These are phyloP conservation scores for Myrmaecium sp. DNA, from an alignment of 2,329 filamentous ascomycete species.

Conservation along the genomic window DNA sequence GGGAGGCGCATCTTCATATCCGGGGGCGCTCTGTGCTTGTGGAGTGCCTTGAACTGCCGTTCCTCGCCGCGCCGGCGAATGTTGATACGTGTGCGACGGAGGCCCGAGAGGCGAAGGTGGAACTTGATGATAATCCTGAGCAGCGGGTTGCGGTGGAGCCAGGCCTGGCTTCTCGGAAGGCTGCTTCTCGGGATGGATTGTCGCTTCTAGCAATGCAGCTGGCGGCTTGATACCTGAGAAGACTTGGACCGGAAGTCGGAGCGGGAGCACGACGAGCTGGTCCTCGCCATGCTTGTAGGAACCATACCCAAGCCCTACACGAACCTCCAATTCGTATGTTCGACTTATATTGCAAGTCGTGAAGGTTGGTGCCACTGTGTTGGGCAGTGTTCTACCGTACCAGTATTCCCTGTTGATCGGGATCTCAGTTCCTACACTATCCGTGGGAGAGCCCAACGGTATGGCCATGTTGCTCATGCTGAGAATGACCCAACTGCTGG, in stretches of 20 bases:
- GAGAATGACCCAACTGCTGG: conserved; percentile 57
- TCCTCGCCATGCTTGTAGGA: conserved; percentile 37
- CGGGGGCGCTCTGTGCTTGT: conserved; percentile 20
- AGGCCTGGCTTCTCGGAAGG: neutral
- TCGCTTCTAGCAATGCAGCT: conserved; percentile 53
- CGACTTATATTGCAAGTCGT: conserved; percentile 74
- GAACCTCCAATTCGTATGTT: conserved; percentile 68
- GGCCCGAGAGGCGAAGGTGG: neutral
- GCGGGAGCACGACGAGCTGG: conserved; percentile 63
- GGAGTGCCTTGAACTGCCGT: conserved; percentile 6
- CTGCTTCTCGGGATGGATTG: too few relatives aligned
- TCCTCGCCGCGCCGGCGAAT: neutral
- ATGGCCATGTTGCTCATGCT: conserved; percentile 56
- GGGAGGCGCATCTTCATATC: conserved; percentile 65
- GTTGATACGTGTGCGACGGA: conserved; percentile 7
- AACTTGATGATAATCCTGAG: neutral
- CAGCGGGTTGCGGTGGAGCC: neutral
- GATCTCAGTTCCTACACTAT: conserved; percentile 47
- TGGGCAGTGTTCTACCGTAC: conserved; percentile 56
- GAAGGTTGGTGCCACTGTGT: conserved; percentile 76
- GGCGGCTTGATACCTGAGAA: conserved; percentile 82
- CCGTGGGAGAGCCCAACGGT: conserved; percentile 43
- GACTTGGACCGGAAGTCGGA: conserved; percentile 64
- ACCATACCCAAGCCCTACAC: conserved; percentile 62
- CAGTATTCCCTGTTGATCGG: conserved; percentile 57